Base-by-base conservation (phyloP, 805 yeast genomes). In the Dipodascus geniculatus region DNA sequence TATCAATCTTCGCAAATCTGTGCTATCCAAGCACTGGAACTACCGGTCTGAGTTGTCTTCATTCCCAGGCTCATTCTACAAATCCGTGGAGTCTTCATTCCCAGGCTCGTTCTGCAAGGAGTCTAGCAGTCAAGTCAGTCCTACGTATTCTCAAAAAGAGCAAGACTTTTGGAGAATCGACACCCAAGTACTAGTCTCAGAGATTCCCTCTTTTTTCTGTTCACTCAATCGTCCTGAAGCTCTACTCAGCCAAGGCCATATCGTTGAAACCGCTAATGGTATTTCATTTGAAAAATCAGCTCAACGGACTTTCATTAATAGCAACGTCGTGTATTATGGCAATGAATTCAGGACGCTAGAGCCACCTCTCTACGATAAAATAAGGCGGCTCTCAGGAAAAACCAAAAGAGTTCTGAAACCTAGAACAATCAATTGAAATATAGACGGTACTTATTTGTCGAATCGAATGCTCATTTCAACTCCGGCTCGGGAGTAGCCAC, bases 401-500 rank as follows among this genome's bases (percentile, higher is more conserved):
- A 16, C 4, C 14, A n/a, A 38, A 38, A 38, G 44, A 38, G 35
- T 28, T 28, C 14, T 28, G 14, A 28, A 28, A 28, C 35, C 35
- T 8, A 14, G 35, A 28, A 8, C 35, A 28, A n/a, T n/a, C n/a
- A n/a, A n/a, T n/a, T n/a, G n/a, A n/a, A n/a, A n/a, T n/a, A n/a
- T n/a, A n/a, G n/a, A n/a, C n/a, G n/a, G n/a, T n/a, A 17, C 4
- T 38, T 17, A 38, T 38, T 38, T 38, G 20, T 38, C 44, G 14
- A 38, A 38, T 17, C 44, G 4, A 17, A 38, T 38, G 20, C 44
- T 38, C 73, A 69, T 69, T 56, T 69, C 71, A 20, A 61, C 67
- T 11, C 73, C 73, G 38, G 62, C 84, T 54, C 75, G 71, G 16
- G 66, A 65, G 65, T 79, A 82, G 2, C 90, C 95, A 73, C 98